Base-by-base conservation (phyloP, 306 rosid species). In the Vigna angularis region DNA sequence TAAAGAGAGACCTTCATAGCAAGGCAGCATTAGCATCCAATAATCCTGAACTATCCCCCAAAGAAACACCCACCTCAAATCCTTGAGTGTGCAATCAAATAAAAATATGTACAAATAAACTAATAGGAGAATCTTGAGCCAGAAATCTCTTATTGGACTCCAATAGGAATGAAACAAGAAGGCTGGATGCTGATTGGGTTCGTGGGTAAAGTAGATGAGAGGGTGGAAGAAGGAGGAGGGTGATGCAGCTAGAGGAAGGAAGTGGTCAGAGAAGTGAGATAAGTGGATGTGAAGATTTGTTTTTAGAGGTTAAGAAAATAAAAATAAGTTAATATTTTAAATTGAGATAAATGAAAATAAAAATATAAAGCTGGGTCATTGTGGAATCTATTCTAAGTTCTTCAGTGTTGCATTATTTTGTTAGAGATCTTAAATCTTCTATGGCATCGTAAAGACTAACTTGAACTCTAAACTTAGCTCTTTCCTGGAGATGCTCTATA, bases 1-100 rank as follows among this genome's bases (percentile, higher is more conserved):
- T 38, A 55, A 59, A 50, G 38, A 48, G 52, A 75, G 59, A 12
- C 24, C 2, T 36, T 53, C 14, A 34, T 28, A 28, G 42, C 22
- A 13, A 47, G 64, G 50, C 18, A 15, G 68, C 44, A 26, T 9
- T 26, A 61, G 52, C 18, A 59, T 69, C 24, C 1, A 32, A 24
- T 45, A 81, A 75, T 48, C 42, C 32, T 14, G 30, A 62, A 18
- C 15, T 42, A 59, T 61, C 72, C 52, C 24, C 30, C 30, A 36
- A 38, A 74, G n/a, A 74, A 24, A 28, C 14, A 32, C 47, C 63
- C 36, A 47, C 51, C 57, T 47, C 26, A 14, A 34, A 20, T n/a
- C 26, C 44, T 65, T 17, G 18, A 63, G 26, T 28, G 51, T 53
- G 73, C 22, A 53, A 30, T 52, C 79, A 13, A 68, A 59, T 24